Conservation (phyloP, 208 protist species). For the Tetramitus jugosus region DNA sequence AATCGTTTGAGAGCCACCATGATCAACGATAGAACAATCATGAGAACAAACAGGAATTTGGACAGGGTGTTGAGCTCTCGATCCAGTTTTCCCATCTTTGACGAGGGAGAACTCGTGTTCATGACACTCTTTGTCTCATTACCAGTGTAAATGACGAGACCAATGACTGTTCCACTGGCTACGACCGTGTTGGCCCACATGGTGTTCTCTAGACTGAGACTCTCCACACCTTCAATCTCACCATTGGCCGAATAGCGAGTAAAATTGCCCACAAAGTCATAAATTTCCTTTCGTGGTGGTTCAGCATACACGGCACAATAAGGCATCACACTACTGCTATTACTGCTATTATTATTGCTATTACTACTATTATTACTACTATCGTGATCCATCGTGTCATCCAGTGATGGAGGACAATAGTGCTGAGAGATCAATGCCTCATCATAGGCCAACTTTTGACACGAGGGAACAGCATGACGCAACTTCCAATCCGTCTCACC, state of each 20-base stretch:
- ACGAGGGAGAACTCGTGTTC: slow-evolving; percentile 76
- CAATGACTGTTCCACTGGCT: slow-evolving; percentile 68
- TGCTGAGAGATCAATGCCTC: slow-evolving; percentile 12
- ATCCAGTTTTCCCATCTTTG: slow-evolving; percentile 85
- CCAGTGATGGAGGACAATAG: no score
- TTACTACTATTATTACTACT: no score
- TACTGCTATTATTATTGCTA: no score
- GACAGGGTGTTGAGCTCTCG: slow-evolving; percentile 86
- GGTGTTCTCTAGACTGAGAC: slow-evolving; percentile 83
- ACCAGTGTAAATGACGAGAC: slow-evolving; percentile 81
- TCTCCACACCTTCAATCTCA: slow-evolving; percentile 19
- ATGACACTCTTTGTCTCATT: slow-evolving; percentile 83
- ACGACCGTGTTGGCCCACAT: slow-evolving; percentile 93
- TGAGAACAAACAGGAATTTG: slow-evolving; percentile 55
- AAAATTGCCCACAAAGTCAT: slow-evolving; percentile 83
- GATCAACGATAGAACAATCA: slow-evolving; percentile 43
- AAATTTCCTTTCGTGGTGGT: slow-evolving; percentile 86
- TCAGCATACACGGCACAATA: no score
- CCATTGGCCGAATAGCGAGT: slow-evolving; percentile 34
- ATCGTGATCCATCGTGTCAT: not conserved
- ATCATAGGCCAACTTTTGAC: slow-evolving; percentile 41
- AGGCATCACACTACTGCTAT: no score
- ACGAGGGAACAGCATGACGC: slow-evolving; percentile 43
- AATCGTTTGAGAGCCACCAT: slow-evolving; percentile 51
- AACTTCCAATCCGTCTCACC: slow-evolving; percentile 98